These are phyloP conservation scores for Colletotrichum falcatum DNA, from an alignment of 2,329 filamentous ascomycete species.

Conservation along the genomic window DNA sequence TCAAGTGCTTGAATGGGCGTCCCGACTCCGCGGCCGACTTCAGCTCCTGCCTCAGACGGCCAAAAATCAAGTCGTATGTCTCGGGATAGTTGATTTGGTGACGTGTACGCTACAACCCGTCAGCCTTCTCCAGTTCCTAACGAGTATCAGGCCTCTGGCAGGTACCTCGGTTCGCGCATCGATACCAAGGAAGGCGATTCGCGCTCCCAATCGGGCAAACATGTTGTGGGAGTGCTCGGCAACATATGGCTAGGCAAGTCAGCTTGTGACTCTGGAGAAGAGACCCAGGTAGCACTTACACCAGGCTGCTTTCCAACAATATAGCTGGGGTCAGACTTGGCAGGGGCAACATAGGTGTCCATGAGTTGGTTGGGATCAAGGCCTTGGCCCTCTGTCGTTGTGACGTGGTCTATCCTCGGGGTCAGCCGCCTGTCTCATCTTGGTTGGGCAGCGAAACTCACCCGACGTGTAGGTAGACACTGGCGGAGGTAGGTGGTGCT, in stretches of 20 bases:
- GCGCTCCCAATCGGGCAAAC: slow-evolving; percentile 84
- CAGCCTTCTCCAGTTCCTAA: slow-evolving; percentile 10
- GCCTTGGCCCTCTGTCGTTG: slow-evolving; percentile 52
- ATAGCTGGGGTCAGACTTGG: slow-evolving; percentile 74
- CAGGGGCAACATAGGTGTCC: slow-evolving; percentile 76
- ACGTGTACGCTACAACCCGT: slow-evolving; percentile 73
- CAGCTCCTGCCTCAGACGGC: slow-evolving; percentile 80
- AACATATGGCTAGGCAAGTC: slow-evolving; percentile 82
- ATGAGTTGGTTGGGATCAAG: slow-evolving; percentile 79
- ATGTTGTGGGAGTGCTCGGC: slow-evolving; percentile 88
- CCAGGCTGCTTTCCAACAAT: slow-evolving; percentile 82
- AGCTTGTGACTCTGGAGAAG: slow-evolving; percentile 55
- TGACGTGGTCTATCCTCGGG: slow-evolving; percentile 41
- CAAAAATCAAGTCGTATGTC: slow-evolving; percentile 87
- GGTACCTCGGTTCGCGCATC: slow-evolving; percentile 89
- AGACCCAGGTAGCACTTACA: slow-evolving; percentile 65
- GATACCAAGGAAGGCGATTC: slow-evolving; percentile 86
- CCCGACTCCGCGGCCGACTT: slow-evolving; percentile 72
- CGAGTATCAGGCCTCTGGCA: neutral
- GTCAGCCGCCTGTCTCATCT: slow-evolving; percentile 43
- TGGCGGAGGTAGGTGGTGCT: slow-evolving; percentile 91
- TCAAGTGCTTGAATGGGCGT: slow-evolving; percentile 87
- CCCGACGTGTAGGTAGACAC: slow-evolving; percentile 87
- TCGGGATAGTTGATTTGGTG: slow-evolving; percentile 96
- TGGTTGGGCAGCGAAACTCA: slow-evolving; percentile 44